These are phyloP conservation scores for Albifimbria verrucaria DNA, from an alignment of 2,329 filamentous ascomycete species.

Conservation along the genomic window DNA sequence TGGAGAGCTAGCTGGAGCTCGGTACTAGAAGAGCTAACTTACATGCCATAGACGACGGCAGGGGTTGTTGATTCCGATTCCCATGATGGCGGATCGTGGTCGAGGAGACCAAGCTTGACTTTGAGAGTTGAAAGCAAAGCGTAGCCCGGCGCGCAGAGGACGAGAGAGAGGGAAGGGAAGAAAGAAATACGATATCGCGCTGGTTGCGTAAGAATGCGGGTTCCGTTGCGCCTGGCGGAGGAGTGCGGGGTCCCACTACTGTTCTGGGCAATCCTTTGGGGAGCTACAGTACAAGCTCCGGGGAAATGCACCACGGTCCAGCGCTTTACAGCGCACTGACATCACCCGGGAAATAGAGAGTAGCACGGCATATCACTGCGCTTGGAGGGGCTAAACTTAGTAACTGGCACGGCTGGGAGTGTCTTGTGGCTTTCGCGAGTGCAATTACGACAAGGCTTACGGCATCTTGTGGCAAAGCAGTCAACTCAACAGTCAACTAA, in stretches of 20 bases:
- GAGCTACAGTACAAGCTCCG: background rate
- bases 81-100: constrained; percentile 40
- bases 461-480: background rate
- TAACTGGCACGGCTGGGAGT: background rate
- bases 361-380: background rate
- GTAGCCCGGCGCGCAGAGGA: no score
- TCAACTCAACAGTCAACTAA: no score
- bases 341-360: no score
- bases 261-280: no score
- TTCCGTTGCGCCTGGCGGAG: background rate
- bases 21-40: constrained; percentile 42
- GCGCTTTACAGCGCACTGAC: background rate
- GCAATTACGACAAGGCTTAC: background rate
- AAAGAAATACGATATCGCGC: background rate
- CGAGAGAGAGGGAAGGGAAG: background rate
- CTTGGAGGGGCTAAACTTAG: background rate
- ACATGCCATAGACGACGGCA: constrained; percentile 66
- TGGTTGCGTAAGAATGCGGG: background rate
- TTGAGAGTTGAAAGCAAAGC: constrained; percentile 3
- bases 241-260: background rate
- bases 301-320: background rate
- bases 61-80: constrained; percentile 65
- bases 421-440: no score
- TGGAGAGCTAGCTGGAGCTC: constrained; percentile 9
- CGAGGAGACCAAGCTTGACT: background rate